Base-by-base conservation (phyloP, 73 alveolate genomes). In the Paramecium caudatum region DNA sequence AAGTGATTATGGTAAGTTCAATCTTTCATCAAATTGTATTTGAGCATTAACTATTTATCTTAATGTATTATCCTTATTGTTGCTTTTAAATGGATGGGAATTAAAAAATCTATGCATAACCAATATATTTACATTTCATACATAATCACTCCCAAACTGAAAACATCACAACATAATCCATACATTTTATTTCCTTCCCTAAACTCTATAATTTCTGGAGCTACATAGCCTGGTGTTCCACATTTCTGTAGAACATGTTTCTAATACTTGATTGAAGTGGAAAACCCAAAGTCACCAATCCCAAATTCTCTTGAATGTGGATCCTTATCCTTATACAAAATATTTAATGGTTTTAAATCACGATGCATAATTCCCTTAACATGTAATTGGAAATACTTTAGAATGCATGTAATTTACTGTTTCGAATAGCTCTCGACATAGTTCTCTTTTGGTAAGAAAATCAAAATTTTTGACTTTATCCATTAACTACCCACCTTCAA, bases 161-260 rank as follows among this genome's bases (percentile, higher is more conserved):
- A 41, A 8, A 74, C 88, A 45, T 74, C 88, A 12, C 88, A 74
- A 2, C 25, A 27, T 15, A 0, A 36, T 27, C 68, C 47, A 45
- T 74, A 39, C 88, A 74, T 74, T 17, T 74, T 45, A 12, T 45
- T 16, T 16, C 43, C 43, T 39, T 74, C 88, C 55, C 46, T 4
- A 74, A 41, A 74, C 32, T 74, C 88, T 36, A 39, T 27, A 0
- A 74, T 74, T 74, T 74, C 88, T 9, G 88, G 88, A 15, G 88
- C 88, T 5, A 74, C 68, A 74, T 74, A 74, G 16, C 88, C 88
- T 21, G 88, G 88, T 15, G 88, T 74, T 39, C 88, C 88, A 74
- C 88, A 74, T 74, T 45, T 37, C n/a, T 74, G 43, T 10, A 74
- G 33, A 23, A 74, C 55, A 74, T 74, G 88, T 4, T 74, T 15